phyloP scores from a whole-genome alignment of 164 flowering plant genomes.

The Sedum album region DNA sequence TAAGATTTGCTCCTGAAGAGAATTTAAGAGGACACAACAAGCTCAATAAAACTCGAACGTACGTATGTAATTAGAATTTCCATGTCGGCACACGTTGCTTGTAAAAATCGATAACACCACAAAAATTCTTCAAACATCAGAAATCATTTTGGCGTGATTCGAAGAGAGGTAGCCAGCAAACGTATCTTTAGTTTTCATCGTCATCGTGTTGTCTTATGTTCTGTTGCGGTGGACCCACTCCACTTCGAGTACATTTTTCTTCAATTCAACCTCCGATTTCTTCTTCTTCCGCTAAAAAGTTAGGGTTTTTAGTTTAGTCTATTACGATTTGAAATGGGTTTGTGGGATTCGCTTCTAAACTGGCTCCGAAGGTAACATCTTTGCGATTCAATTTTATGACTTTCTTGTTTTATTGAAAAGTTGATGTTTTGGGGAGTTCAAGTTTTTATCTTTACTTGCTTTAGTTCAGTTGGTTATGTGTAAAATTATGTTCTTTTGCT shows the following conservation, averaged over 20 bases:
- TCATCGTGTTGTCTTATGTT: background rate
- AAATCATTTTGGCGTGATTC: background rate
- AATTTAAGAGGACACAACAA: no score
- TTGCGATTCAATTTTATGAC: background rate
- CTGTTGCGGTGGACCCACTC: constrained; percentile 1
- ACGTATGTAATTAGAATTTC: no score
- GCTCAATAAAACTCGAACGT: no score
- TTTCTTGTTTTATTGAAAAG: background rate
- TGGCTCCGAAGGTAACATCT: constrained; percentile 55
- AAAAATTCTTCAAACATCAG: no score
- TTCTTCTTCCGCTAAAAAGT: background rate
- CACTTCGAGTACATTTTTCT: background rate
- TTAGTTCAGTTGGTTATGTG: no score
- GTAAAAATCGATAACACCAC: no score
- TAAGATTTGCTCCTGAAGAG: no score
- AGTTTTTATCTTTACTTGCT: no score
- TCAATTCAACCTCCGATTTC: background rate
- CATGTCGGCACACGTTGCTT: no score
- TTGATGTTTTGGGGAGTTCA: background rate
- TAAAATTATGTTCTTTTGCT: no score
- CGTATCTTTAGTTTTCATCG: background rate
- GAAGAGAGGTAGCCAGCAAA: constrained; percentile 3
- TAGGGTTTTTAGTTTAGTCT: background rate
- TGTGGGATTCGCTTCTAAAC: constrained; percentile 50
- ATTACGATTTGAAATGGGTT: constrained; percentile 24